Percentiles rank a stretch among this genome's conserved stretches.
Conservation (phyloP, 345 rosid genomes). For the Syzygium grande region DNA sequence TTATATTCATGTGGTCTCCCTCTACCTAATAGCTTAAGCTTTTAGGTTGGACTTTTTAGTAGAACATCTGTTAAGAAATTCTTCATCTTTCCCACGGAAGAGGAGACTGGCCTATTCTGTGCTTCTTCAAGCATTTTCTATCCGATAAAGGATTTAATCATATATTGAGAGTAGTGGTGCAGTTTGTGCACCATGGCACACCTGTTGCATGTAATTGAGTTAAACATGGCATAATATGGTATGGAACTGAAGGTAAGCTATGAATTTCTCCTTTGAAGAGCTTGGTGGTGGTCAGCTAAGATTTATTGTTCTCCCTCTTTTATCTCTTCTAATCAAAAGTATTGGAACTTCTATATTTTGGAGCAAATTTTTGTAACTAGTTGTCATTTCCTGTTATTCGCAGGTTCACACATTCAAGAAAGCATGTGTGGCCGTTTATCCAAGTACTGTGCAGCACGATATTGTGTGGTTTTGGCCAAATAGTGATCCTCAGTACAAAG, state of each 20-base stretch:
- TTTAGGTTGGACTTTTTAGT: no score
- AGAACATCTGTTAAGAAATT: neutral
- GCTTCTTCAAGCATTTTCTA: neutral
- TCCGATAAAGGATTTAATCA: neutral
- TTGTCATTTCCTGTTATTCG: neutral
- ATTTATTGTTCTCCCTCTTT: neutral
- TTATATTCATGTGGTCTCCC: no score
- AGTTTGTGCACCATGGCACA: neutral
- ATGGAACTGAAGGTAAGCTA: neutral
- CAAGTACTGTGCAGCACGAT: constrained; percentile 63
- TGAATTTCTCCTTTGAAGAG: neutral
- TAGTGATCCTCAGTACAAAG: constrained; percentile 57
- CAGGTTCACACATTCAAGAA: constrained; percentile 67
- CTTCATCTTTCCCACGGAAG: neutral
- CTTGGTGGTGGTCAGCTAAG: neutral
- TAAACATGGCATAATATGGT: neutral
- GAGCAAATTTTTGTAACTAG: neutral
- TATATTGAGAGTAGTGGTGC: neutral
- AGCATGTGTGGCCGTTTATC: constrained; percentile 76
- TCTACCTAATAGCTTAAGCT: no score
- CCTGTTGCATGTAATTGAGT: neutral
- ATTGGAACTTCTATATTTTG: neutral
- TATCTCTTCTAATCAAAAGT: neutral
- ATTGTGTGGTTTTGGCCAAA: constrained; percentile 97
- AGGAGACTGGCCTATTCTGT: neutral